phyloP scores from a whole-genome alignment of 1,284 basidiomycete species.

The Coriolopsis trogii region DNA sequence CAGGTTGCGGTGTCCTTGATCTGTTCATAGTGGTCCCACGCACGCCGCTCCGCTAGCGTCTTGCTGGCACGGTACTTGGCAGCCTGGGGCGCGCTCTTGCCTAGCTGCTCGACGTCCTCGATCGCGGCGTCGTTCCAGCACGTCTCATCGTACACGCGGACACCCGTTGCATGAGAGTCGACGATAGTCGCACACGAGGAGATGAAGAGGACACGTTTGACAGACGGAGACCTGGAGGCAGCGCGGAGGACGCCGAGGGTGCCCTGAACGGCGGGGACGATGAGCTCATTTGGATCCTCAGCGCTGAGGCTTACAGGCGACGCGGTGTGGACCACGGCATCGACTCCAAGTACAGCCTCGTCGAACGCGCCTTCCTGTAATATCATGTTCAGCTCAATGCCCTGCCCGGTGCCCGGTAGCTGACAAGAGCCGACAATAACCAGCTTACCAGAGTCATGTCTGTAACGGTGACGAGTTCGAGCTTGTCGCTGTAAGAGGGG shows the following conservation, averaged over 20 bases:
- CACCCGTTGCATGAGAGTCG: constrained; percentile 21
- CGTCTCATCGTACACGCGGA: constrained; percentile 39
- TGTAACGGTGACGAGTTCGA: constrained; percentile 52
- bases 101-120: constrained; percentile 52
- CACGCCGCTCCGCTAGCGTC: constrained; percentile 68
- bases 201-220: constrained; percentile 63
- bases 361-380: constrained; percentile 41
- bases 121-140: constrained; percentile 69
- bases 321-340: constrained; percentile 48
- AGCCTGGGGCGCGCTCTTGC: constrained; percentile 42
- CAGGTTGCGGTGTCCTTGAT: constrained; percentile 50
- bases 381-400: neutral
- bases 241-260: constrained; percentile 28
- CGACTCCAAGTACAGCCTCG: constrained; percentile 43
- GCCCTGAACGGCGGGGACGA: constrained; percentile 35
- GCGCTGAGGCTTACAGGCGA: constrained; percentile 42
- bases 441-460: constrained; percentile 57
- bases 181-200: constrained; percentile 55
- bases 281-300: constrained; percentile 39
- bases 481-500: constrained; percentile 44
- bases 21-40: constrained; percentile 59
- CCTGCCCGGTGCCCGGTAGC: neutral
- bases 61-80: constrained; percentile 64
- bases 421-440: constrained; percentile 62
- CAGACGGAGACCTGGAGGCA: constrained; percentile 42